Evolutionary conservation across 495 filamentous ascomycete species (phyloP), one percentile per base, ranked within the genome.

Genomic region (Immersiella caudata): DNA sequence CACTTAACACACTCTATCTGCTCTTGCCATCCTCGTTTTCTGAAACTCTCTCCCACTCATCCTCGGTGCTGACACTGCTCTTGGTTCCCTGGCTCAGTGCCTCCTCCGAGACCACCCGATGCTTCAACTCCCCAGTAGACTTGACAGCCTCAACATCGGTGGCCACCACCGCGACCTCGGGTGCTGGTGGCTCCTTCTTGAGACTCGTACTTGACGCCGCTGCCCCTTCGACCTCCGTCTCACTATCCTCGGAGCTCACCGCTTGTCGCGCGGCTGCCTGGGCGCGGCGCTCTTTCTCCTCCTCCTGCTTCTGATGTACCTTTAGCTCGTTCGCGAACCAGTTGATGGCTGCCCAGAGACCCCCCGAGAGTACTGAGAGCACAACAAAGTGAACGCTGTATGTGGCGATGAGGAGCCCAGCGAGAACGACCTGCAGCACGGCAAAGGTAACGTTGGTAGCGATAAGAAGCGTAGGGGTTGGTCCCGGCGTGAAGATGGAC

Each of bases 361-460:
- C 90, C 1, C 79, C 93, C 49, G 87, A 91, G 9, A 99, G 80
- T 57, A 87, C 74, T 7, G 91, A 95, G 6, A 99, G 83, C 60
- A 92, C 82, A 60, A 92, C 70, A 71, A 98, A 98, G 81, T 99
- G 95, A 27, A 94, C 82, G 79, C 91, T 95, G 78, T 89, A 88
- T 6, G 95, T 99, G 35, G 87, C 90, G 62, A 92, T 67, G 40
- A 97, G 86, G 60, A 99, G 89, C 29, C 78, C 72, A 67, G 93
- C 77, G 67, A 99, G 87, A 33, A 96, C 82, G 51, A 89, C 40
- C 72, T 98, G 95, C 25, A 99, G 88, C 20, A 88, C 86, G 35
- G 90, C 92, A 75, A 99, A 99, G 58, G 91, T 88, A 71, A 82
- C 87, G 79, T 99, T 97, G 63, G 95, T 97, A 36, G 96, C 96